Conservation (phyloP, 202 grass and related monocot genomes). For the Elaeis oleifera region DNA sequence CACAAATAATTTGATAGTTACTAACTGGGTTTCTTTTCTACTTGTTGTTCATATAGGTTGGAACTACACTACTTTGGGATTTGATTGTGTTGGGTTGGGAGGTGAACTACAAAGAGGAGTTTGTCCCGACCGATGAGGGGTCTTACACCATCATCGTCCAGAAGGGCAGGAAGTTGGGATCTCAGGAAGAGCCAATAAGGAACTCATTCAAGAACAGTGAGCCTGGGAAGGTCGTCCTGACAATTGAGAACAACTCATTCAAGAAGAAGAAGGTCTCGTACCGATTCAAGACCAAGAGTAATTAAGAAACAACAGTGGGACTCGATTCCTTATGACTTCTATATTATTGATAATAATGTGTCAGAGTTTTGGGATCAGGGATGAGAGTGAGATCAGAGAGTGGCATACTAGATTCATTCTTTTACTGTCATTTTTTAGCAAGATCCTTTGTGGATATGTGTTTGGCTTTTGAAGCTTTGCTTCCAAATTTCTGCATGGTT, state of each 20-base stretch:
- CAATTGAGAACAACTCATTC: constrained; percentile 29
- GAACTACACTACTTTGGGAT: constrained; percentile 30
- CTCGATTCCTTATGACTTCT: too few species aligned
- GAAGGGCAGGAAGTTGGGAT: constrained; percentile 26
- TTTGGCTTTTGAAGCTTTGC: too few species aligned
- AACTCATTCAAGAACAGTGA: constrained; percentile 38
- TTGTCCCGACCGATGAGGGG: constrained; percentile 35
- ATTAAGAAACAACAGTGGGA: not conserved
- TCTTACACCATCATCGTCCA: constrained; percentile 36
- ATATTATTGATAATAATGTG: too few species aligned
- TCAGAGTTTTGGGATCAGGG: too few species aligned
- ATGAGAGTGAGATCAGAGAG: too few species aligned
- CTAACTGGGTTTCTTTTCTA: too few species aligned
- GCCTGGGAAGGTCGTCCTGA: constrained; percentile 33
- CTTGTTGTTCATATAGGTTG: constrained; percentile 1
- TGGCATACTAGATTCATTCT: too few species aligned
- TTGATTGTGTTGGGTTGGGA: constrained; percentile 40
- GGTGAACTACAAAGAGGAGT: constrained; percentile 39
- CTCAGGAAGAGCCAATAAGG: constrained; percentile 24
- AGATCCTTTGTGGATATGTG: too few species aligned
- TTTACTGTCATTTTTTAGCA: too few species aligned
- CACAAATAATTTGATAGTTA: too few species aligned
- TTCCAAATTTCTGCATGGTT: too few species aligned
- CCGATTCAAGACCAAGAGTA: constrained; percentile 29
- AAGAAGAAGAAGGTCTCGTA: constrained; percentile 47